phyloP scores from a whole-genome alignment of 768 basidiomycete species.

The Gymnopilus dilepis region DNA sequence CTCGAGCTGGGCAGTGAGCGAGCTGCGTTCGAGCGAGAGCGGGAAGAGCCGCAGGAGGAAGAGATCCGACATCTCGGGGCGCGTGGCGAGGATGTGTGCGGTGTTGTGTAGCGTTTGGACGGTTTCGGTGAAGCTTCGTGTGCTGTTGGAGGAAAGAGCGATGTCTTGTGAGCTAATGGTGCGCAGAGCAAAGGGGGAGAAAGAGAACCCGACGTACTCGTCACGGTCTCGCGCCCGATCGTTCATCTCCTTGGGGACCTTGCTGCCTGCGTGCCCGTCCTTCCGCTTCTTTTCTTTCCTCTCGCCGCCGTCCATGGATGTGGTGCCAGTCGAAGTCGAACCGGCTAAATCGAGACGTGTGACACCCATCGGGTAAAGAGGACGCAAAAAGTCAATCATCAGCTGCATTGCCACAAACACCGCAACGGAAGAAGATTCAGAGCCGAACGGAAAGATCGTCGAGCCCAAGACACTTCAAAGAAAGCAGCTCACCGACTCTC shows the following conservation, averaged over 20 bases:
- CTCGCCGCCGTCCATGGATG: constrained; percentile 44
- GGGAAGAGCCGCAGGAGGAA: constrained; percentile 80
- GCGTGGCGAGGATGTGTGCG: constrained; percentile 66
- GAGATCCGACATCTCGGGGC: constrained; percentile 66
- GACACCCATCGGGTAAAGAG: constrained; percentile 9
- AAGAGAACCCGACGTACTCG: constrained; percentile 59
- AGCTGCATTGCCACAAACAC: constrained; percentile 3
- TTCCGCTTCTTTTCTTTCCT: constrained; percentile 72
- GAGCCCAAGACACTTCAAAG: background rate
- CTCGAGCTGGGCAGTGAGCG: constrained; percentile 67
- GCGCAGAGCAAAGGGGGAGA: constrained; percentile 17
- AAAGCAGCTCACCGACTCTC: constrained; percentile 20
- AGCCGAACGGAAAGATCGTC: background rate
- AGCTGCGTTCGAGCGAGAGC: constrained; percentile 76
- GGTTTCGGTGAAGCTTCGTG: constrained; percentile 65
- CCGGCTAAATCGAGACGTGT: constrained; percentile 9
- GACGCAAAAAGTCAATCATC: constrained; percentile 12
- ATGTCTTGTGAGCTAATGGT: background rate
- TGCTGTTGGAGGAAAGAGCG: constrained; percentile 41
- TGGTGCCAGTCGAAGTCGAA: constrained; percentile 17
- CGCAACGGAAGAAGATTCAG: background rate
- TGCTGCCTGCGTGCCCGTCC: constrained; percentile 73
- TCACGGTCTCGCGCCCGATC: constrained; percentile 73
- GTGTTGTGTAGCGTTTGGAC: constrained; percentile 64
- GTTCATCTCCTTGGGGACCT: constrained; percentile 72